These are phyloP conservation scores for Colletotrichum scovillei DNA, from an alignment of 2,329 filamentous ascomycete species.

Conservation along the genomic window DNA sequence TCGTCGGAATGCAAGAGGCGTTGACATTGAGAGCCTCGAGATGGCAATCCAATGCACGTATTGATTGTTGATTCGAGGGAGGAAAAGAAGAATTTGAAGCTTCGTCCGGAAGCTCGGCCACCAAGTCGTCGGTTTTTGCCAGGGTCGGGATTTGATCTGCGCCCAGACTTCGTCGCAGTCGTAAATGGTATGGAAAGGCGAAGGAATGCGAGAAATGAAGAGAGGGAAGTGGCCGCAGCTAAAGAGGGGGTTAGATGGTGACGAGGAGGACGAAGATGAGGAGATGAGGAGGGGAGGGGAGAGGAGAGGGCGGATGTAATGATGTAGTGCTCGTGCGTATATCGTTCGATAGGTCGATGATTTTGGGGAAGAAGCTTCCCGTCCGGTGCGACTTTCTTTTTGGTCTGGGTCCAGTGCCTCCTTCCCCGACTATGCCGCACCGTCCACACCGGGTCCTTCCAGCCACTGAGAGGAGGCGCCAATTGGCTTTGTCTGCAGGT, in stretches of 20 bases:
- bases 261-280: conserved; percentile 6
- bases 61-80: neutral
- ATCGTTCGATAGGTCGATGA: conserved; percentile 35
- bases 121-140: conserved; percentile 13
- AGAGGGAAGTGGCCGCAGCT: neutral
- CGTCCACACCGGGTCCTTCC: conserved; percentile 12
- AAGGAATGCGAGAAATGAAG: neutral
- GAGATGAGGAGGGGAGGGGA: conserved; percentile 18
- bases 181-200: neutral
- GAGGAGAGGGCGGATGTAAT: conserved; percentile 17
- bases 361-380: conserved; percentile 32
- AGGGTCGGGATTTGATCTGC: conserved; percentile 8
- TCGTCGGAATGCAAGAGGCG: conserved; percentile 10
- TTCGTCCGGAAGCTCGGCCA: conserved; percentile 28
- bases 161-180: neutral
- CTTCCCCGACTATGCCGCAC: conserved; percentile 6
- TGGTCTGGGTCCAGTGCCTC: conserved; percentile 1
- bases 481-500: conserved; percentile 15
- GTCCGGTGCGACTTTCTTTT: conserved; percentile 29
- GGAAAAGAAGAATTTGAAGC: conserved; percentile 6
- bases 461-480: conserved; percentile 25
- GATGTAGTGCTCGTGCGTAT: conserved; percentile 33
- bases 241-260: conserved; percentile 7
- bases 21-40: conserved; percentile 28
- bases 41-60: conserved; percentile 5